Percentiles rank a stretch among this genome's conserved stretches.
These are phyloP conservation scores for Euphorbia celastroides DNA, from an alignment of 441 rosid species.

Conservation along the genomic window DNA sequence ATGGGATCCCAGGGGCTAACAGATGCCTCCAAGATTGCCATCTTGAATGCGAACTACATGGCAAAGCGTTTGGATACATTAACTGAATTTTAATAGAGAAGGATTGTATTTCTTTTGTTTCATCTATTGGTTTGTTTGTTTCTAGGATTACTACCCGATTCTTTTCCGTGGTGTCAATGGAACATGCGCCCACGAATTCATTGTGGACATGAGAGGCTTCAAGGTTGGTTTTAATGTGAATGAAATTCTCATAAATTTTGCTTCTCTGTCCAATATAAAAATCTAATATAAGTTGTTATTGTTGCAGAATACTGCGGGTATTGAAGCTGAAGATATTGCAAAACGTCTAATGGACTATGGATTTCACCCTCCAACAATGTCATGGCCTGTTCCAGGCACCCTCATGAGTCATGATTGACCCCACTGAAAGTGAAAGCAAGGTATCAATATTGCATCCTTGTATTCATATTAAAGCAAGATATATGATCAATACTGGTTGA, in stretches of 20 bases:
- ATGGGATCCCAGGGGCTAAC: slow-evolving; percentile 97
- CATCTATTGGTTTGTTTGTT: slow-evolving; percentile 3
- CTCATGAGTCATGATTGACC: slow-evolving; percentile 98
- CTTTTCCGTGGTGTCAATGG: slow-evolving; percentile 95
- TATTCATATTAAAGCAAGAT: neutral
- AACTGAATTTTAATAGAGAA: slow-evolving; percentile 6
- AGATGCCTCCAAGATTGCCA: slow-evolving; percentile 91
- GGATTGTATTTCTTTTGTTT: neutral
- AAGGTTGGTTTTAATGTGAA: slow-evolving; percentile 42
- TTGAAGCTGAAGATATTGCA: slow-evolving; percentile 97
- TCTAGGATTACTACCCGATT: slow-evolving; percentile 65
- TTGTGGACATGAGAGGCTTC: slow-evolving; percentile 80
- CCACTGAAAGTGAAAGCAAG: slow-evolving; percentile 99
- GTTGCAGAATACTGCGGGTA: slow-evolving; percentile 72
- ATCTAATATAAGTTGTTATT: slow-evolving; percentile 7
- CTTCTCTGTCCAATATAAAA: slow-evolving; percentile 2
- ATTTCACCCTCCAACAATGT: slow-evolving; percentile 97
- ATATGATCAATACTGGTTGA: too few species aligned
- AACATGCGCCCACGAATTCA: slow-evolving; percentile 93
- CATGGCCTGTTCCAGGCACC: slow-evolving; percentile 98
- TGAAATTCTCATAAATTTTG: slow-evolving; percentile 4
- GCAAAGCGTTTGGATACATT: slow-evolving; percentile 82
- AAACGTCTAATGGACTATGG: slow-evolving; percentile 95
- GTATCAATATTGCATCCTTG: slow-evolving; percentile 26
- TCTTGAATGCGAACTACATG: slow-evolving; percentile 97